Evolutionary conservation across 345 rosid species (phyloP).

Genomic region (Pistacia integerrima): DNA sequence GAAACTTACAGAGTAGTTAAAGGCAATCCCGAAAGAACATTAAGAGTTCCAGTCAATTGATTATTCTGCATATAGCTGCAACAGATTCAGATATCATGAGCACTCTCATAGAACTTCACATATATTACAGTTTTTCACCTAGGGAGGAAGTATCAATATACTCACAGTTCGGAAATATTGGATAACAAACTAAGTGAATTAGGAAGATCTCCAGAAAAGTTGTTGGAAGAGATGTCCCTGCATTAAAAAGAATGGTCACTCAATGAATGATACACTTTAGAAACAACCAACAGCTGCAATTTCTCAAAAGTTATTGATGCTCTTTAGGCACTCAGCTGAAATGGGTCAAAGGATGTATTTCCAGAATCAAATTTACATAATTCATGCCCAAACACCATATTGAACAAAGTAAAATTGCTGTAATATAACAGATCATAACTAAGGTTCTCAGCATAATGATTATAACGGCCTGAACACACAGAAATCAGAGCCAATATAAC

Average conservation of each 20-base stretch:
- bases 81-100: constrained; percentile 29
- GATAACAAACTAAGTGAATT: constrained; percentile 67
- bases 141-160: constrained; percentile 23
- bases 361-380: background rate
- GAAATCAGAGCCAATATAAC: constrained; percentile 10
- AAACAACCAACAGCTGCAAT: constrained; percentile 8
- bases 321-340: background rate
- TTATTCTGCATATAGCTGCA: constrained; percentile 90
- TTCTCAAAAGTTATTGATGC: background rate
- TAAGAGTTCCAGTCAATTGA: constrained; percentile 79
- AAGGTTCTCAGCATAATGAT: background rate
- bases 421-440: background rate
- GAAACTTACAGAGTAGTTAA: constrained; percentile 78
- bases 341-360: background rate
- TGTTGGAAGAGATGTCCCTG: constrained; percentile 96
- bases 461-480: background rate
- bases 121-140: background rate
- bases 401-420: background rate
- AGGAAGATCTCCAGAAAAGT: constrained; percentile 90
- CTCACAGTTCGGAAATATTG: constrained; percentile 82
- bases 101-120: constrained; percentile 8
- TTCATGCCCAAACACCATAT: background rate
- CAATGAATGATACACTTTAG: background rate
- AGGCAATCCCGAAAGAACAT: constrained; percentile 64
- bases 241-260: constrained; percentile 15